A percentile compares a stretch with the other conserved stretches of the same genome.
phyloP scores from a whole-genome alignment of 1,284 basidiomycete genomes.

The Salmacisia buchloeana region DNA sequence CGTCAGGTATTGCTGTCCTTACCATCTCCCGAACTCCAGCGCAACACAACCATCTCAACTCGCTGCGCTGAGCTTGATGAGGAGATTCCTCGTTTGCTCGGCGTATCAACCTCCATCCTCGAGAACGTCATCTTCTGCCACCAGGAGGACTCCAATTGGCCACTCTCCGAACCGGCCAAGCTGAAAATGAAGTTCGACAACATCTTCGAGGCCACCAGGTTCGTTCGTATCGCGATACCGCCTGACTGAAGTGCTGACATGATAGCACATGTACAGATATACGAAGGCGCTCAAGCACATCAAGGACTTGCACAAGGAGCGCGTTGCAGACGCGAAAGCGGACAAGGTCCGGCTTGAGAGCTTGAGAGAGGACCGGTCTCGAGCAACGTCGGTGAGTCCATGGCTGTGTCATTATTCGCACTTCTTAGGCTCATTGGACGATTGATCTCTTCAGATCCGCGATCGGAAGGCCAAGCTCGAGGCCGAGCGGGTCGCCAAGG shows the following conservation, averaged over 20 bases:
- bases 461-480: slow-evolving; percentile 31
- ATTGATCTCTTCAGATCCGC: slow-evolving; percentile 15
- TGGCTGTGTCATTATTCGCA: neutral
- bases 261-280: slow-evolving; percentile 16
- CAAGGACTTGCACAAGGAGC: slow-evolving; percentile 71
- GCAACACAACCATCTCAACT: slow-evolving; percentile 34
- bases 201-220: slow-evolving; percentile 87
- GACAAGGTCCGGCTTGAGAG: slow-evolving; percentile 81
- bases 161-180: slow-evolving; percentile 78
- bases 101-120: slow-evolving; percentile 91
- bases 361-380: slow-evolving; percentile 54
- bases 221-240: neutral
- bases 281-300: slow-evolving; percentile 95
- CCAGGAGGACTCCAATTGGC: slow-evolving; percentile 99
- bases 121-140: slow-evolving; percentile 99
- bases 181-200: slow-evolving; percentile 99
- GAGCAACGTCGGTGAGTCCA: neutral
- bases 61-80: slow-evolving; percentile 70
- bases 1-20: neutral
- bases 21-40: neutral
- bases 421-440: neutral
- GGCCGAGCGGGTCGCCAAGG: slow-evolving; percentile 31
- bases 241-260: neutral
- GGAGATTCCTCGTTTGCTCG: slow-evolving; percentile 76
- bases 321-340: slow-evolving; percentile 80